phyloP scores from a whole-genome alignment of 2,329 filamentous ascomycete genomes.

The Alternaria hordeiaustralica region DNA sequence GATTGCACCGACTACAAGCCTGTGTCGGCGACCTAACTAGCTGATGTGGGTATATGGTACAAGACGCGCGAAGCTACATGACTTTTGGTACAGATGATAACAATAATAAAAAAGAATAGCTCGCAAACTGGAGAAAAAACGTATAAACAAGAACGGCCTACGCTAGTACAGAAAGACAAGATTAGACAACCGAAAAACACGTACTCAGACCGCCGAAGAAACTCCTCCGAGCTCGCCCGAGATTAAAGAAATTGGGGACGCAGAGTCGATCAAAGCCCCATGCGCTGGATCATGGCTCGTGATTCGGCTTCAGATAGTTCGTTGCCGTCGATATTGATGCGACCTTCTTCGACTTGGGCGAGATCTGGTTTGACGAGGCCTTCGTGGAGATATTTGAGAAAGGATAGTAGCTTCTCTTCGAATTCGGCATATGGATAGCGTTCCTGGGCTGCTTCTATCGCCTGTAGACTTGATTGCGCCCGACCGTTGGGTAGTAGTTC shows the following conservation, averaged over 20 bases:
- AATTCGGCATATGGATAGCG: constrained; percentile 48
- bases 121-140: background rate
- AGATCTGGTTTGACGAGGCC: constrained; percentile 57
- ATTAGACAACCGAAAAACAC: background rate
- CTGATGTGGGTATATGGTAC: background rate
- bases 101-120: background rate
- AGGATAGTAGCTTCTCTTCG: constrained; percentile 49
- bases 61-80: background rate
- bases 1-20: background rate
- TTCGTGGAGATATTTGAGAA: constrained; percentile 53
- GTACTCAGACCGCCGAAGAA: background rate
- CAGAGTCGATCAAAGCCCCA: constrained; percentile 30
- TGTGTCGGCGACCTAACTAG: background rate
- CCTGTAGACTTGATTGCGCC: constrained; percentile 18
- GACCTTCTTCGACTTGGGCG: constrained; percentile 59
- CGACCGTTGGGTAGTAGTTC: constrained; percentile 20
- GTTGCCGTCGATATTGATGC: constrained; percentile 42
- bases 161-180: background rate
- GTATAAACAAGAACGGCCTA: constrained; percentile 3
- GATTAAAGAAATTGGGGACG: background rate
- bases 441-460: constrained; percentile 35
- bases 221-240: no score
- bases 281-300: constrained; percentile 41
- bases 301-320: constrained; percentile 41
- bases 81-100: background rate